Conservation (phyloP, 805 yeast species). For the Kodamaea neixiangensis region DNA sequence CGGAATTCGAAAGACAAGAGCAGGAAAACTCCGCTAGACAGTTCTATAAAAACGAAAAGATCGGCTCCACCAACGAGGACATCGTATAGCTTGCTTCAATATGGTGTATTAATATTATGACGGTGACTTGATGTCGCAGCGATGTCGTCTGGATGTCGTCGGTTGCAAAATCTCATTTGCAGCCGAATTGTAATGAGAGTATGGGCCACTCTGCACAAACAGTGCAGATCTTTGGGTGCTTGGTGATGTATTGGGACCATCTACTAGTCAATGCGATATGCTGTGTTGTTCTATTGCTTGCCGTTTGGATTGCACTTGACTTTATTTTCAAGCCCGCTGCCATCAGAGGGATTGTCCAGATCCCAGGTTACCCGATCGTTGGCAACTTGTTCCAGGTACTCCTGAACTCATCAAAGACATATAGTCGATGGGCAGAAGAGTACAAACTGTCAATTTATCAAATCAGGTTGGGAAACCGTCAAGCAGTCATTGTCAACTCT, state of each 20-base stretch:
- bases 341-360: slow-evolving; percentile 41
- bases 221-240: neutral
- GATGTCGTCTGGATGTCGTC: no score
- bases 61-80: slow-evolving; percentile 27
- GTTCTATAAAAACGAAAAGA: slow-evolving; percentile 20
- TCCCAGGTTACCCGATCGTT: slow-evolving; percentile 52
- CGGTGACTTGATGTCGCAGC: neutral
- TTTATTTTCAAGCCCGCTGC: slow-evolving; percentile 21
- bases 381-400: slow-evolving; percentile 51
- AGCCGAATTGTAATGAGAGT: neutral
- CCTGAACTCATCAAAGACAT: slow-evolving; percentile 51
- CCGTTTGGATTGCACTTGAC: slow-evolving; percentile 8
- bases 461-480: slow-evolving; percentile 56
- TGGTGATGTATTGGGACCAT: neutral
- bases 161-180: no score
- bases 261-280: neutral
- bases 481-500: slow-evolving; percentile 68
- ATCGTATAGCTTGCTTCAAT: slow-evolving; percentile 22
- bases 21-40: slow-evolving; percentile 16
- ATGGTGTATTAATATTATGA: neutral
- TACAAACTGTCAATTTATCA: slow-evolving; percentile 55
- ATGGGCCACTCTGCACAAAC: neutral
- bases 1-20: slow-evolving; percentile 21
- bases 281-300: neutral
- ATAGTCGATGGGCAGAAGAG: slow-evolving; percentile 43